Base-by-base conservation (phyloP, 352 stramenopile genomes). In the Aphanomyces cochlioides region DNA sequence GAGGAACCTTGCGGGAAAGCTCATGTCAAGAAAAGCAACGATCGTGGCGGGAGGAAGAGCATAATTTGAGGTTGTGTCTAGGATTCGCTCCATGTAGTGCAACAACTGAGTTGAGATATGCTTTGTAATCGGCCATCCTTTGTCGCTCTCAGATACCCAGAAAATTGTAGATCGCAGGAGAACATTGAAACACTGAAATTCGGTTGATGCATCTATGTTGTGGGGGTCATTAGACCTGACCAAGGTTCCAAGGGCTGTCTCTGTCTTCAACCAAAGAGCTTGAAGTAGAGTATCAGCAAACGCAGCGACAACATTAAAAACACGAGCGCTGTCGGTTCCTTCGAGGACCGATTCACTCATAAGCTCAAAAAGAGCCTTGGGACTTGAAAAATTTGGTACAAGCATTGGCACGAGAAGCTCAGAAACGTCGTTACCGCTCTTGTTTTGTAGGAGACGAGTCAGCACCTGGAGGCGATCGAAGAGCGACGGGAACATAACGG, bases 111-210 rank as follows among this genome's bases (percentile, higher is more conserved):
- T 69, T 60, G 75, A 83, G 13, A 85, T 67, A 3, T 76, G 73
- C 66, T 91, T 73, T 21, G 90, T 71, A 13, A 93, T 83, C 3
- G 68, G 47, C 87, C 86, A 93, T 2, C 83, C 77, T 47, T 78
- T 69, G 17, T 72, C 66, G 3, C 71, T 81, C 3, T 78, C 78
- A 2, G 82, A 84, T 60, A 83, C 91, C 87, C 87, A 95, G 56
- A 81, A 93, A n/a, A 93, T 74, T 17, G 78, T 72, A 7, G 83
- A 81, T 6, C 87, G 87, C 37, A 93, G 53, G 60, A 93, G 73
- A 15, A 93, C 75, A 41, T 93, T 93, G 4, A 95, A 66, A 53
- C 84, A 93, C 66, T 90, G 91, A 67, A 93, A 93, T 53, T 93
- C 85, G 50, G 78, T 70, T 21, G 60, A 83, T 12, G 28, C 56